Evolutionary conservation across 192 early-diverging fungal genomes (phyloP).

Genomic region (Glomus cerebriforme): DNA sequence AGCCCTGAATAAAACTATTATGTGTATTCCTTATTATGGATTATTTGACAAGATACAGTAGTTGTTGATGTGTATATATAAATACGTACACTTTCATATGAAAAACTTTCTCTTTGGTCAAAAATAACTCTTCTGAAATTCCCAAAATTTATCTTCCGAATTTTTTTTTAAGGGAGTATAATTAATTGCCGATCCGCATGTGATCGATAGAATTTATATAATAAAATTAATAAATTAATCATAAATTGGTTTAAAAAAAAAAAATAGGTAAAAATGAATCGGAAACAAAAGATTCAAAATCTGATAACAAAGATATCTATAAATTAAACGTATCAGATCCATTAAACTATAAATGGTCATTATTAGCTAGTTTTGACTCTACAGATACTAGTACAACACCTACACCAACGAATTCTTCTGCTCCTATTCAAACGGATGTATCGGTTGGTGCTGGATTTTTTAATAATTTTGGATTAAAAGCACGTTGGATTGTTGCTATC

Average conservation of each 20-base stretch:
- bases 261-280: neutral
- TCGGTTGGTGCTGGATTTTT: neutral
- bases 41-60: too few species aligned
- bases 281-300: neutral
- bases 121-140: too few species aligned
- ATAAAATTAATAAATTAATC: too few species aligned
- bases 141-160: too few species aligned
- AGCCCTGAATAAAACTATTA: too few species aligned
- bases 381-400: neutral
- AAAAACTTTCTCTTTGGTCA: too few species aligned
- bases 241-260: too few species aligned
- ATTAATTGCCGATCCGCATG: too few species aligned
- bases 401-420: neutral
- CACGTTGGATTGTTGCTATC: neutral
- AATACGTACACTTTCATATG: too few species aligned
- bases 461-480: neutral
- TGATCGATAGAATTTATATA: too few species aligned
- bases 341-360: slow-evolving; percentile 1
- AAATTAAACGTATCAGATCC: slow-evolving; percentile 10
- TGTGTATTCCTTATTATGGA: too few species aligned
- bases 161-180: neutral
- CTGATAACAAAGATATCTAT: neutral
- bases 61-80: too few species aligned
- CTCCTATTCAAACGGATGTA: neutral
- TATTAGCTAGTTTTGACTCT: neutral